These are phyloP conservation scores for Sporothrix humicola DNA, from an alignment of 2,329 filamentous ascomycete species.

Conservation along the genomic window DNA sequence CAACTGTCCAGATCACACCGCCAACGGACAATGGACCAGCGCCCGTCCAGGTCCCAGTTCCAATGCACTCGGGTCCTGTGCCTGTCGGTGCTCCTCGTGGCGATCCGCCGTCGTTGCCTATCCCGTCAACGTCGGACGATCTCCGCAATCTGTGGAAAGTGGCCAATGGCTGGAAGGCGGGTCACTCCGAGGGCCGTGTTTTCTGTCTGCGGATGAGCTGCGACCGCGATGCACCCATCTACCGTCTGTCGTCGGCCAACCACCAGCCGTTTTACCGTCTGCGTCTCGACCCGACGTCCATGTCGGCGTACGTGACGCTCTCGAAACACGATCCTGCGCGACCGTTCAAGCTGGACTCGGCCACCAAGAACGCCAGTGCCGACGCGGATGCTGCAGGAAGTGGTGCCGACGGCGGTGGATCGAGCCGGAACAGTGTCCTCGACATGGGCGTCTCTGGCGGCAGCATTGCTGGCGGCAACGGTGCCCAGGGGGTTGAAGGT, in stretches of 20 bases:
- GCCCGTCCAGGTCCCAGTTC: neutral
- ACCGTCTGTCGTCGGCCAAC: constrained; percentile 65
- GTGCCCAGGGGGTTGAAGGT: constrained; percentile 30
- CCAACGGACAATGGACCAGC: constrained; percentile 6
- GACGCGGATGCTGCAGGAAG: constrained; percentile 33
- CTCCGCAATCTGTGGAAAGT: constrained; percentile 71
- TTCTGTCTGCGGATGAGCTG: constrained; percentile 64
- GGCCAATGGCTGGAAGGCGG: constrained; percentile 71
- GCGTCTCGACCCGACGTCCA: constrained; percentile 66
- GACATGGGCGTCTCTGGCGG: constrained; percentile 27
- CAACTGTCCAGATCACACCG: constrained; percentile 1
- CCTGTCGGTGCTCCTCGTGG: constrained; percentile 6
- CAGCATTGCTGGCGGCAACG: constrained; percentile 34
- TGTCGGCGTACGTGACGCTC: constrained; percentile 65
- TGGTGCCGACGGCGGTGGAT: constrained; percentile 41
- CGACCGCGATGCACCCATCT: constrained; percentile 66
- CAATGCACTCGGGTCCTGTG: constrained; percentile 2
- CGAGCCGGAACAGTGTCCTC: constrained; percentile 41
- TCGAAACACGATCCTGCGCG: constrained; percentile 66
- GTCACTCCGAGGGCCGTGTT: constrained; percentile 61
- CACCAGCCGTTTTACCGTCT: constrained; percentile 73
- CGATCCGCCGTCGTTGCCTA: constrained; percentile 2
- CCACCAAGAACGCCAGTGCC: constrained; percentile 47
- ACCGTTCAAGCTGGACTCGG: constrained; percentile 51
- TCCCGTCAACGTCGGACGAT: constrained; percentile 63